A percentile compares a stretch with the other conserved stretches of the same genome.
These are phyloP conservation scores for Phalaenopsis hybrid DNA, from an alignment of 116 monocot genomes.

Conservation along the genomic window DNA sequence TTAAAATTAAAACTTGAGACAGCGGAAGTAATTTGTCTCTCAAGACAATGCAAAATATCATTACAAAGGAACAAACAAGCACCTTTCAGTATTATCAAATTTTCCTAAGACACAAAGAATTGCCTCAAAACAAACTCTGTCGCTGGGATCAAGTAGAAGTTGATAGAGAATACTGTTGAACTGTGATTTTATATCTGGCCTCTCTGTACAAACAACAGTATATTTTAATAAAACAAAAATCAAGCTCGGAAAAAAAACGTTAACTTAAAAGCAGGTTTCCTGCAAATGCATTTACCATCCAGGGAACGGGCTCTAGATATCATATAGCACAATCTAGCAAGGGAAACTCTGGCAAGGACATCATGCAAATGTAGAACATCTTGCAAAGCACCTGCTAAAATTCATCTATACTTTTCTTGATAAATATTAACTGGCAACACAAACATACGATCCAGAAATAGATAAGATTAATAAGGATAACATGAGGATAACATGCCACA, in stretches of 20 bases:
- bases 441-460: not conserved
- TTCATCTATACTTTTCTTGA: not conserved
- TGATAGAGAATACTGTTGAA: slow-evolving; percentile 92
- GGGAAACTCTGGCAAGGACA: slow-evolving; percentile 95
- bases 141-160: slow-evolving; percentile 95
- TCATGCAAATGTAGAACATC: slow-evolving; percentile 99
- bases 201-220: slow-evolving; percentile 48
- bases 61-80: not conserved
- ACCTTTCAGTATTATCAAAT: slow-evolving; percentile 89
- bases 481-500: not conserved
- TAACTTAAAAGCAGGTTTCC: not conserved
- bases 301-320: slow-evolving; percentile 84
- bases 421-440: not conserved
- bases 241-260: slow-evolving; percentile 1
- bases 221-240: not conserved
- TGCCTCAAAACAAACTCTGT: slow-evolving; percentile 99
- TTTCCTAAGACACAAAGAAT: slow-evolving; percentile 93
- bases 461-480: not conserved
- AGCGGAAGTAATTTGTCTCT: not conserved
- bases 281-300: slow-evolving; percentile 57
- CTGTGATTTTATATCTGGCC: slow-evolving; percentile 86
- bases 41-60: slow-evolving; percentile 5
- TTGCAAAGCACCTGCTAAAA: slow-evolving; percentile 89
- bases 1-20: not conserved
- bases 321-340: slow-evolving; percentile 87